Evolutionary conservation across 345 rosid genomes (phyloP), one percentile per base, ranked within the genome.

Genomic region (Erysimum cheiranthoides): DNA sequence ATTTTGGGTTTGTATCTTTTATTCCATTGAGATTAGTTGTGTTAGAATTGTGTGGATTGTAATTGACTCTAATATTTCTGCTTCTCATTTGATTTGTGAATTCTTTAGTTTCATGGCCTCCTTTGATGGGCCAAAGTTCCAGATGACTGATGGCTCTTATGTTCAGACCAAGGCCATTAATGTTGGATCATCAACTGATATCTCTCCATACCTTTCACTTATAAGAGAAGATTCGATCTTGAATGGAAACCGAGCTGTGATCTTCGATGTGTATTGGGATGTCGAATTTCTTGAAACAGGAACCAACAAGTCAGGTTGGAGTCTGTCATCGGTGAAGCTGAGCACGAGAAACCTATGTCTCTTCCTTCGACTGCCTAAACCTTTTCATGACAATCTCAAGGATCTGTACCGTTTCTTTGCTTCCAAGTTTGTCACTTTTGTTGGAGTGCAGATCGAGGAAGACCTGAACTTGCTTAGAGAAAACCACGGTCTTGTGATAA

Each of bases 381-480:
- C 79, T 7, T 68, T 61, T 16, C 74, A 68, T 4, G 79, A 76
- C 18, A 76, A 69, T 42, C 30, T 68, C 54, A 61, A 61, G 32
- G 79, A 75, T 61, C 74, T 75, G 0, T 61, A 60, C 70, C 74
- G 74, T 52, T 76, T 76, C 64, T 76, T 76, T 52, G 56, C 79
- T 68, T 76, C 79, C 14, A 76, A 76, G 50, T 76, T 76, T 8
- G 79, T 76, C 4, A 76, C 79, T 39, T 76, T 76, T 21, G 79
- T 68, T 16, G 79, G 79, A 3, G 75, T 76, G 10, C 74, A 69
- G 75, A 76, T 69, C 10, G 75, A 69, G 42, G 79, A 76, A 36
- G 79, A 76, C 74, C 18, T 76, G 57, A 16, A 5, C 40, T 51
- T 76, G 79, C 74, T 76, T 8, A 70, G 43, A 53, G 79, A 69